Evolutionary conservation across 495 filamentous ascomycete genomes (phyloP), one percentile per base, ranked within the genome.

Genomic region (Xylaria venustula): DNA sequence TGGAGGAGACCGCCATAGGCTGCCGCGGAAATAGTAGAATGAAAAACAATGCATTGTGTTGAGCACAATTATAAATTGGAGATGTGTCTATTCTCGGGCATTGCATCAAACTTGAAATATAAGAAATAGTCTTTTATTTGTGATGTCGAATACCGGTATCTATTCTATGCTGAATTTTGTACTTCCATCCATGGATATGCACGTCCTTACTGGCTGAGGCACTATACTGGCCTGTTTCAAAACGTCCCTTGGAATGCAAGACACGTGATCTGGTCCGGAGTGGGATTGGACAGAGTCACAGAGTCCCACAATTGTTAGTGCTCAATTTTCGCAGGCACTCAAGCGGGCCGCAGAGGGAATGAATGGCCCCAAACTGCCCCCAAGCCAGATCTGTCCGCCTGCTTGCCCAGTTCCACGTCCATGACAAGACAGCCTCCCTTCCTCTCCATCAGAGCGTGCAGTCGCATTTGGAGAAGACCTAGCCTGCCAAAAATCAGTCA

Each of bases 251-350:
- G 46, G 46, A 60, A 52, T 60, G 58, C 58, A 45, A 42, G 58
- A 25, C 58, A 60, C 58, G 58, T 60, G 58, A 60, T 44, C 40
- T 17, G 23, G 22, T 19, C 11, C 46, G 26, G 6, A 19, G 37
- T 23, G 37, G 12, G 28, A 58, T 48, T 47, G 44, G 42, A 19
- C n/a, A n/a, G n/a, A n/a, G 22, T 0, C 11, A 34, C 11, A 34
- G 30, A 6, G 57, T 4, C 57, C 57, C 57, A 52, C 17, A 60
- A 44, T 42, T 42, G 26, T 52, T 51, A 50, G 57, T 17, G 14
- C 11, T 34, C 41, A 44, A 44, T 44, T 44, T 44, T 44, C 41
- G 41, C 41, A 44, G 41, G 14, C 14, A 15, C 41, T 15, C 41
- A 44, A 20, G 19, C 41, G n/a, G 19, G 5, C 41, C 14, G 6